phyloP scores from a whole-genome alignment of 208 protist species.

The Crithidia expoeki region DNA sequence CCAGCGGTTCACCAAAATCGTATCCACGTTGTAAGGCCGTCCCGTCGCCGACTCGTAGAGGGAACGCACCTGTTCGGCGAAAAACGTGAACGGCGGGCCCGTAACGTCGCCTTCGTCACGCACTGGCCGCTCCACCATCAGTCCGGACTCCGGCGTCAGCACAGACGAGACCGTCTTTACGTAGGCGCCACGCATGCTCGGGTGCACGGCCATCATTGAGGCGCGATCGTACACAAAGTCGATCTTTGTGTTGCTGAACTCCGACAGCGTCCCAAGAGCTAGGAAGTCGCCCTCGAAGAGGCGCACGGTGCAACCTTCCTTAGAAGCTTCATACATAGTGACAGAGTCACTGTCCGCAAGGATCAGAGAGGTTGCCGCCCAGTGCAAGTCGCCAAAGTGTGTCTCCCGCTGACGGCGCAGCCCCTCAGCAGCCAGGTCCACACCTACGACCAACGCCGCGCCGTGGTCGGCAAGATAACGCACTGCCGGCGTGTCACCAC shows the following conservation, averaged over 20 bases:
- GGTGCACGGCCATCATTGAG: slow-evolving; percentile 63
- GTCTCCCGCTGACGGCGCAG: slow-evolving; percentile 35
- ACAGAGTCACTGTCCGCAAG: slow-evolving; percentile 10
- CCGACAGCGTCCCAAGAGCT: slow-evolving; percentile 25
- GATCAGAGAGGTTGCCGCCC: slow-evolving; percentile 10
- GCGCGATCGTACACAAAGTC: slow-evolving; percentile 74
- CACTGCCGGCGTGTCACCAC: slow-evolving; percentile 54
- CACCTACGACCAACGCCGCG: slow-evolving; percentile 42
- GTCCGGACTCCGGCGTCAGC: slow-evolving; percentile 13
- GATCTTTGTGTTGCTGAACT: slow-evolving; percentile 28
- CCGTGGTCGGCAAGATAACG: slow-evolving; percentile 49
- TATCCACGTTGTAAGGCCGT: slow-evolving; percentile 20
- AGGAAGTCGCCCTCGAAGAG: slow-evolving; percentile 64
- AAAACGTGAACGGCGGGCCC: slow-evolving; percentile 63
- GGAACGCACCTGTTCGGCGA: slow-evolving; percentile 32
- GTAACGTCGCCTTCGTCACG: slow-evolving; percentile 37
- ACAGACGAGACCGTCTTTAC: slow-evolving; percentile 33
- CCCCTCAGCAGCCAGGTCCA: slow-evolving; percentile 38
- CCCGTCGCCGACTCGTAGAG: slow-evolving; percentile 44
- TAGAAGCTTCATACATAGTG: slow-evolving; percentile 36
- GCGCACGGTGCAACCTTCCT: slow-evolving; percentile 30
- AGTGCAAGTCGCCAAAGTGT: slow-evolving; percentile 43
- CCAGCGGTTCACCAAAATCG: slow-evolving; percentile 32
- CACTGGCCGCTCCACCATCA: slow-evolving; percentile 53
- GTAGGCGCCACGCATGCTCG: slow-evolving; percentile 41